Evolutionary conservation across 768 basidiomycete species (phyloP), one percentile per base, ranked within the genome.

Genomic region (Pholiota molesta): DNA sequence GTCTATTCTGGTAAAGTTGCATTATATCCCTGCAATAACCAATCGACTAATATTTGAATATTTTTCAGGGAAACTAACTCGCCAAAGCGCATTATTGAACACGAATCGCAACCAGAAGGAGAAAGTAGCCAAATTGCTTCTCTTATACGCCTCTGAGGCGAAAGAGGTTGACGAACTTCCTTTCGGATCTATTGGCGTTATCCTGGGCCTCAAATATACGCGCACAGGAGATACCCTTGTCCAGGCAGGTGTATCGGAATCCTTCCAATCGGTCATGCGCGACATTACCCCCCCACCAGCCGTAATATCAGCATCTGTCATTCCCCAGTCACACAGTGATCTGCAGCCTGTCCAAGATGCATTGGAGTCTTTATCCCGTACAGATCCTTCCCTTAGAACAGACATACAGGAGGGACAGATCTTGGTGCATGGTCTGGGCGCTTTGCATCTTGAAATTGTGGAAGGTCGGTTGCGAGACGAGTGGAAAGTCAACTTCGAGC

Each of bases 191-290:
- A 90, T 95, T 40, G 94, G 94, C 5, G 92, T 95, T 44, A 80
- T 95, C 45, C 79, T 95, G 5, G 94, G 94, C 21, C 81, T 95
- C 53, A 91, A 87, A 70, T 80, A 90, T 70, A 95, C 94, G 19
- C 87, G 92, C 40, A 95, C 94, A 14, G 94, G 94, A 26, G 94
- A 95, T 66, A 95, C 94, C 0, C 82, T 95, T 26, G 81, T 91
- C 21, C 84, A 89, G 21, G 67, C 78, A 5, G 77, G 73, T n/a
- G 75, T 74, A 7, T 65, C 79, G n/a, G 70, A 73, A 26, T 69
- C 77, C 17, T 74, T 78, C 14, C 75, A 70, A 42, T 71, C 78
- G 17, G 74, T 80, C 8, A 75, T 89, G 67, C 84, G 84, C 42
- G 85, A 88, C 28, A 92, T 94, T 51, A 78, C 80, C 2, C 86